Base-by-base conservation (phyloP, 2,329 filamentous ascomycete genomes). In the Cryphonectria japonica region DNA sequence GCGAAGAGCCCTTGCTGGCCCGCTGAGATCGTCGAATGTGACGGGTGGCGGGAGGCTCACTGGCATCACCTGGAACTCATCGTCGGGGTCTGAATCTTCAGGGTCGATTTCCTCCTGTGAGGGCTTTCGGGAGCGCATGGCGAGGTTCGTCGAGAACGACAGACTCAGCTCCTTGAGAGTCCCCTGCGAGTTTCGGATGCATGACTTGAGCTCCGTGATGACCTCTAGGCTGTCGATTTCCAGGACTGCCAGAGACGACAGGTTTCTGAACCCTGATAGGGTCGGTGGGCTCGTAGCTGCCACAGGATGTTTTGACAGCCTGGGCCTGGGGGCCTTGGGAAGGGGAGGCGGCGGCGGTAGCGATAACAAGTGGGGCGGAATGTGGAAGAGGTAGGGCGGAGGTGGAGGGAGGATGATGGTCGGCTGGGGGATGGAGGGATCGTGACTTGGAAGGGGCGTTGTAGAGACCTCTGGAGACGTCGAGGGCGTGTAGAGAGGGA, bases 171-270 rank as follows among this genome's bases (percentile, higher is more conserved):
- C 83, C 32, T 81, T 85, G 32, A 91, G 80, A 0, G 87, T 87
- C 1, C 85, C 82, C 2, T 85, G 82, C 0, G 86, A 90, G 73
- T 86, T 86, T 14, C 81, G 81, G 34, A 91, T 79, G 75, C 88
- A 90, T 6, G 81, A 76, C 72, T 84, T 85, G 72, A 91, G 82
- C 77, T 91, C 89, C 1, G 82, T 77, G 16, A 89, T 75, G 43
- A 88, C 80, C 46, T 89, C 86, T 5, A 90, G 80, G 39, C 80
- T 83, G 71, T 91, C 89, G 67, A 91, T 89, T 73, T 91, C 89
- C 46, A 91, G 80, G 8, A 91, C 80, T 4, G 84, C 80, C 19
- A 91, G 79, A 5, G 77, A 84, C 73, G 84, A 85, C 19, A 91
- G 80, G 52, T 83, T 83, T 65, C 82, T 85, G 79, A 91, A 91